Conservation (phyloP, 2,329 filamentous ascomycete genomes). For the Thelonectria discophora region DNA sequence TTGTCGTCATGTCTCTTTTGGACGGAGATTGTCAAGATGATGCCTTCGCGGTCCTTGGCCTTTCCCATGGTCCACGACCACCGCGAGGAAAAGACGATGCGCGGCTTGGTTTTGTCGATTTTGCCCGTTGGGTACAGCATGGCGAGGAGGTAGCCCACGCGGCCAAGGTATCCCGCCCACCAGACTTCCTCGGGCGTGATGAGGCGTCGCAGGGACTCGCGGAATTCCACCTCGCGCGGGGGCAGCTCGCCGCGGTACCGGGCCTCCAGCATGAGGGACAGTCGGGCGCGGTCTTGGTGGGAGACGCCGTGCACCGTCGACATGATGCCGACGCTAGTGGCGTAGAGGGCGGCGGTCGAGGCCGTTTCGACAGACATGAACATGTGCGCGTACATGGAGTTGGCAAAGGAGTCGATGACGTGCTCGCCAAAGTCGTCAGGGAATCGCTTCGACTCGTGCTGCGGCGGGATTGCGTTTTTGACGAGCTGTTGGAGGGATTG, state of each 20-base stretch:
- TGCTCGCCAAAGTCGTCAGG: slow-evolving; percentile 54
- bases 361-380: slow-evolving; percentile 61
- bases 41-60: slow-evolving; percentile 49
- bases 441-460: slow-evolving; percentile 38
- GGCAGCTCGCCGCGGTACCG: slow-evolving; percentile 70
- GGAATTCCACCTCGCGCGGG: slow-evolving; percentile 65
- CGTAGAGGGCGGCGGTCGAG: slow-evolving; percentile 67
- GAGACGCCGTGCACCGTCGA: slow-evolving; percentile 69
- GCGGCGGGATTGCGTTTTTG: slow-evolving; percentile 52
- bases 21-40: slow-evolving; percentile 56
- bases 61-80: slow-evolving; percentile 55
- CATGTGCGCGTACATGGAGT: slow-evolving; percentile 65
- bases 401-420: slow-evolving; percentile 65
- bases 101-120: slow-evolving; percentile 49
- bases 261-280: slow-evolving; percentile 71
- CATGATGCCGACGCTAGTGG: slow-evolving; percentile 70
- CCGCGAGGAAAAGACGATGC: slow-evolving; percentile 51
- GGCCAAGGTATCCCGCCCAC: slow-evolving; percentile 73
- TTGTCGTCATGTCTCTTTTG: slow-evolving; percentile 49
- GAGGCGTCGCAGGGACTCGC: slow-evolving; percentile 60
- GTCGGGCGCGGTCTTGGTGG: slow-evolving; percentile 66
- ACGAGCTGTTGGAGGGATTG: slow-evolving; percentile 59
- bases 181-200: slow-evolving; percentile 64
- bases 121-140: slow-evolving; percentile 69
- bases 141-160: slow-evolving; percentile 65